Conservation (phyloP, 768 basidiomycete genomes). For the Scleroderma bovista region DNA sequence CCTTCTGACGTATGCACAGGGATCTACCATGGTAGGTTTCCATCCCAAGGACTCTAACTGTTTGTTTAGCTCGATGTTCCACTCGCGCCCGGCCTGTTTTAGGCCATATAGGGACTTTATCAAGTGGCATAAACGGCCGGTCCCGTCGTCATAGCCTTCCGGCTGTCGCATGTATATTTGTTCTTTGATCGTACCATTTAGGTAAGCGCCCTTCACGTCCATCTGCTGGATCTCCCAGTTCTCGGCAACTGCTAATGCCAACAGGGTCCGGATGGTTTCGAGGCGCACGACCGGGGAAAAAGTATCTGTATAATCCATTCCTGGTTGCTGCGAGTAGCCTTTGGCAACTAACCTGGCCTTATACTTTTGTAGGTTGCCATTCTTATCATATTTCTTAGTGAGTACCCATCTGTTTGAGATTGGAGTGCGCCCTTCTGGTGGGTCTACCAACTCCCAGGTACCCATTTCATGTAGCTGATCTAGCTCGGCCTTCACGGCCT, state of each 20-base stretch:
- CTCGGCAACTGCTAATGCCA: slow-evolving; percentile 14
- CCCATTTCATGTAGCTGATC: neutral
- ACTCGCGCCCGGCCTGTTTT: slow-evolving; percentile 25
- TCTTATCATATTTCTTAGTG: slow-evolving; percentile 2
- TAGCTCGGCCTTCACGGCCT: neutral
- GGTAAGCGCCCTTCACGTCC: slow-evolving; percentile 26
- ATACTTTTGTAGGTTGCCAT: slow-evolving; percentile 7
- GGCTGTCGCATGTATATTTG: slow-evolving; percentile 32
- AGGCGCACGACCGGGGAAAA: slow-evolving; percentile 26
- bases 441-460: slow-evolving; percentile 19
- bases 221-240: slow-evolving; percentile 26
- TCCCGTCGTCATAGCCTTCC: slow-evolving; percentile 16
- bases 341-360: slow-evolving; percentile 36
- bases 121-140: slow-evolving; percentile 11
- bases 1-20: slow-evolving; percentile 7
- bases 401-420: slow-evolving; percentile 27
- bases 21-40: slow-evolving; percentile 9
- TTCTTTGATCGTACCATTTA: slow-evolving; percentile 26
- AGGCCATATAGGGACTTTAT: slow-evolving; percentile 24
- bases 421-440: slow-evolving; percentile 17
- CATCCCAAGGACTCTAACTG: slow-evolving; percentile 17
- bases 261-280: slow-evolving; percentile 14
- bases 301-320: slow-evolving; percentile 32
- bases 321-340: slow-evolving; percentile 34
- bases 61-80: slow-evolving; percentile 23